These are phyloP conservation scores for Fusarium clavum DNA, from an alignment of 2,329 filamentous ascomycete genomes.

Conservation along the genomic window DNA sequence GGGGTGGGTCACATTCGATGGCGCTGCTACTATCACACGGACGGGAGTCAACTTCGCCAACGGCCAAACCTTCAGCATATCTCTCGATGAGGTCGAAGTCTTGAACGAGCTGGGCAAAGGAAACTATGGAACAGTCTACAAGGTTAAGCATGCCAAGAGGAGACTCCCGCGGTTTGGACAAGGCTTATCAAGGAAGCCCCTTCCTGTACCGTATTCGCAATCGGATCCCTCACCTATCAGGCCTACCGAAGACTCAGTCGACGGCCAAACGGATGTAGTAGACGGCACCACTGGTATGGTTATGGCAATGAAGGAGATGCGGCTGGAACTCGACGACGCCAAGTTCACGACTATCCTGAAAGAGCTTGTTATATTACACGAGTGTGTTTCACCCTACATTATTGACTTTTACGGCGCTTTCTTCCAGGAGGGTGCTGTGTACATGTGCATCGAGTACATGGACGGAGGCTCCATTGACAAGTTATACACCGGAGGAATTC, in stretches of 20 bases:
- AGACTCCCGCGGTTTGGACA: conserved; percentile 68
- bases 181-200: conserved; percentile 63
- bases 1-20: conserved; percentile 91
- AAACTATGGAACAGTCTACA: conserved; percentile 98
- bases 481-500: conserved; percentile 89
- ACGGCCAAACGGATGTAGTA: conserved; percentile 46
- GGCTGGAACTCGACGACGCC: conserved; percentile 92
- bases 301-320: conserved; percentile 99
- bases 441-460: conserved; percentile 99
- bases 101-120: conserved; percentile 95
- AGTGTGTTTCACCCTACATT: conserved; percentile 94
- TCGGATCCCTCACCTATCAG: conserved; percentile 52
- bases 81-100: conserved; percentile 93
- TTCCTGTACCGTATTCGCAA: conserved; percentile 53
- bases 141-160: conserved; percentile 85
- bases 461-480: conserved; percentile 98
- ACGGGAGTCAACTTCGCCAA: conserved; percentile 93
- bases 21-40: conserved; percentile 89
- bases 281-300: conserved; percentile 76
- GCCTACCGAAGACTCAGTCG: conserved; percentile 45
- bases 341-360: conserved; percentile 98
- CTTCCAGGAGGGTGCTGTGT: conserved; percentile 98
- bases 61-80: conserved; percentile 91
- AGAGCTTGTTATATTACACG: conserved; percentile 95
- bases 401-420: conserved; percentile 99